Base-by-base conservation (phyloP, 352 stramenopile species). In the Aphanomyces invadans region DNA sequence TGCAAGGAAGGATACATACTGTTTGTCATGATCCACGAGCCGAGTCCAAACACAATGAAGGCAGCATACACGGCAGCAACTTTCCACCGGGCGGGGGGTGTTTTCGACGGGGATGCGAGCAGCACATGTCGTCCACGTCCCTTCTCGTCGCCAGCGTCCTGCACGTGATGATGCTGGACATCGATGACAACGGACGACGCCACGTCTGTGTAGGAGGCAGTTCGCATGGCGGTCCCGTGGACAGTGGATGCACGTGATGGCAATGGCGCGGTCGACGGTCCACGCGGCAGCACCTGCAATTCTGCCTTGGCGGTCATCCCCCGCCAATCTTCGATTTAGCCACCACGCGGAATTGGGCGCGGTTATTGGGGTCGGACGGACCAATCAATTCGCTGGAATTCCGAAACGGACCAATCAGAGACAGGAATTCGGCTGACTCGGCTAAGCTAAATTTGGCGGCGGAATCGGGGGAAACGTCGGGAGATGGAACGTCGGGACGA, bases 11-110 rank as follows among this genome's bases (percentile, higher is more conserved):
- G 36, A 15, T 42, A 26, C 59, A 55, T 54, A 81, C 75, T 77
- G 54, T 89, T 87, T 0, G 79, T 87, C 73, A 85, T 81, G 57
- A 89, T 71, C 81, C 81, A 89, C 19, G 79, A 87, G 2, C 78
- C 73, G 9, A 87, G 59, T 0, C 79, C 79, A 56, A 89, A 80
- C 33, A 74, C 68, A 42, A 87, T 62, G 66, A 89, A 88, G 2
- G 79, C 80, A 9, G 65, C 59, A 33, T 67, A 67, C 7, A 67
- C 60, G 23, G 46, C 46, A 32, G 60, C 60, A 4, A 67, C 26
- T 23, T 67, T 67, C 28, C 48, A 59, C 19, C 38, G 60, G 2
- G 23, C 42, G 15, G n/a, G 25, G 32, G 44, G 4, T 9, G 44
- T 19, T 9, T 19, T 9, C 19, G 44, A 25, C 44, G 44, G 44